These are phyloP conservation scores for Tricholoma furcatifolium DNA, from an alignment of 768 basidiomycete genomes.

Conservation along the genomic window DNA sequence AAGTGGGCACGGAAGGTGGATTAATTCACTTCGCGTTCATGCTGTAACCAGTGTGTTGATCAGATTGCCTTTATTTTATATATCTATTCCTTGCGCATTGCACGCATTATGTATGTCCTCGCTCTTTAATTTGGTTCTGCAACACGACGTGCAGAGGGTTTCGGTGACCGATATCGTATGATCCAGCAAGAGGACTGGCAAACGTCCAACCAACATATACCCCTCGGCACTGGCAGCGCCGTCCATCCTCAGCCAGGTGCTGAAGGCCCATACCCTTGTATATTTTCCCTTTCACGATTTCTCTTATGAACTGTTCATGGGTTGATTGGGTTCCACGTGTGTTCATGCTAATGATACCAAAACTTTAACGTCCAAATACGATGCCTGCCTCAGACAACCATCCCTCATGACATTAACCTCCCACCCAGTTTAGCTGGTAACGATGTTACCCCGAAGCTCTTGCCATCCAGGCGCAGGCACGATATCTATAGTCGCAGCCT, in stretches of 20 bases:
- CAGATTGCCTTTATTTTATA: conserved; percentile 7
- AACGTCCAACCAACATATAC: too few relatives aligned
- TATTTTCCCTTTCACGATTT: too few relatives aligned
- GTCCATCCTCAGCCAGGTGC: too few relatives aligned
- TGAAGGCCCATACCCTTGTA: too few relatives aligned
- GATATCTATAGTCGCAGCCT: conserved; percentile 23
- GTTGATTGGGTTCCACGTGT: not conserved
- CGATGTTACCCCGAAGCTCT: conserved; percentile 20
- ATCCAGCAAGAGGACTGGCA: too few relatives aligned
- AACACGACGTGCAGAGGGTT: too few relatives aligned
- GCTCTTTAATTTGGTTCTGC: not conserved
- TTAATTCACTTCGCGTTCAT: conserved; percentile 31
- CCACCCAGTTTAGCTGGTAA: not conserved
- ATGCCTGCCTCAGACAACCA: not conserved
- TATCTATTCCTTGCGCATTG: conserved; percentile 10
- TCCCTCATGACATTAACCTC: not conserved
- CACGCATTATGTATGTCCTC: not conserved
- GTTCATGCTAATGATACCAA: not conserved
- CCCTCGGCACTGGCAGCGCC: too few relatives aligned
- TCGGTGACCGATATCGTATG: too few relatives aligned
- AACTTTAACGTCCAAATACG: not conserved
- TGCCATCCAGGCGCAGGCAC: conserved; percentile 33
- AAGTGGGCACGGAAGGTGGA: conserved; percentile 79
- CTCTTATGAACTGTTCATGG: too few relatives aligned
- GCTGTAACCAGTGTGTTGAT: conserved; percentile 16